Base-by-base conservation (phyloP, 805 yeast species). In the Hanseniaspora valbyensis region DNA sequence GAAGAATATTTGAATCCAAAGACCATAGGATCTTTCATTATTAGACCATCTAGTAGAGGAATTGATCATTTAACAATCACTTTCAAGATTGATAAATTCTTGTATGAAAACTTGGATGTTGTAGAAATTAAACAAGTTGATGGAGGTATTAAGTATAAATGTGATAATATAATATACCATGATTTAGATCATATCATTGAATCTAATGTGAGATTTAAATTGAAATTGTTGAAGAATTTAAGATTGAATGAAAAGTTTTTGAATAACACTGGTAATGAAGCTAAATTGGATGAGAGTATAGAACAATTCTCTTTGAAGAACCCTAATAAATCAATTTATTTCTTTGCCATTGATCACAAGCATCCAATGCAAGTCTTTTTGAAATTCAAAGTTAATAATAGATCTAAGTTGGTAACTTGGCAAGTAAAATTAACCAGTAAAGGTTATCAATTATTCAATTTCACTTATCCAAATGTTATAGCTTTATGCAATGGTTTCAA, bases 401-500 rank as follows among this genome's bases (percentile, higher is more conserved):
- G 70, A 52, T 77, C 85, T 12, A 77, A 77, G 44, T 73, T 88
- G 33, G 77, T 79, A 59, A 79, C 86, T 2, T 86, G 96, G 95
- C 85, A 86, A 60, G 95, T 92, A 37, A 83, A 80, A 65, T 86
- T 86, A n/a, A 81, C 83, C 49, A 88, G 92, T 25, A 81, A 81
- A 53, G 97, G 97, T 2, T 90, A 77, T 61, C 80, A 78, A 60
- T 70, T 92, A 62, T 80, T 79, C 62, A 81, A 81, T 14, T 85
- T 83, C 61, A 75, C 79, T 26, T 92, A 92, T 63, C 90, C 95
- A n/a, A 88, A 83, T 64, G 88, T 90, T 73, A 78, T 78, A 55
- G 77, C 82, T 52, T 73, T 92, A 59, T 84, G 95, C 69, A 92
- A 92, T 61, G 99, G 99, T 16, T 92, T 92, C 79, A 92, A 92